These are phyloP conservation scores for Penicillium coprophilum DNA, from an alignment of 495 filamentous ascomycete genomes.

Conservation along the genomic window DNA sequence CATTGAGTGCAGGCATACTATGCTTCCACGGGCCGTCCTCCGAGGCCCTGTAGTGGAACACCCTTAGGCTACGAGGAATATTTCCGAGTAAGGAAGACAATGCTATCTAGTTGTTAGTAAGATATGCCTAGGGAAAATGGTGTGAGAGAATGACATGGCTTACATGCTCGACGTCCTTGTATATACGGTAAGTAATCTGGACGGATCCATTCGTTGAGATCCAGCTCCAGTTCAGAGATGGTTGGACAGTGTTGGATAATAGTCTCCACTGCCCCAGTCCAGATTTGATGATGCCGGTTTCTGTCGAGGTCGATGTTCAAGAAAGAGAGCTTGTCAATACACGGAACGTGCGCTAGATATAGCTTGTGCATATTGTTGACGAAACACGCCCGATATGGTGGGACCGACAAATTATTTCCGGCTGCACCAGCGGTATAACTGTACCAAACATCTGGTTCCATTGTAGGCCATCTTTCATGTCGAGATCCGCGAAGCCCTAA, in stretches of 20 bases:
- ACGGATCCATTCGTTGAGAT: neutral
- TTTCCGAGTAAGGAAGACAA: neutral
- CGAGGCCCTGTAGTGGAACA: neutral
- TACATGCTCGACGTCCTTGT: neutral
- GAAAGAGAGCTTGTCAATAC: constrained; percentile 6
- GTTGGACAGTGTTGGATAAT: neutral
- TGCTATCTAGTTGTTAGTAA: neutral
- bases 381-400: constrained; percentile 2
- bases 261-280: neutral
- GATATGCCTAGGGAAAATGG: neutral
- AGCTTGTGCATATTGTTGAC: neutral
- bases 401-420: neutral
- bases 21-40: neutral
- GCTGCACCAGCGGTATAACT: neutral
- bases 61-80: neutral
- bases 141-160: neutral
- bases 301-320: neutral
- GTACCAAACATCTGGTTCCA: neutral
- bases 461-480: neutral
- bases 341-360: neutral
- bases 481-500: neutral
- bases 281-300: neutral
- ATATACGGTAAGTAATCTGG: constrained; percentile 1
- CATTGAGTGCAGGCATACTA: neutral
- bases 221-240: constrained; percentile 1